phyloP scores from a whole-genome alignment of 2,329 filamentous ascomycete species.

The Neofusicoccum cordaticola region DNA sequence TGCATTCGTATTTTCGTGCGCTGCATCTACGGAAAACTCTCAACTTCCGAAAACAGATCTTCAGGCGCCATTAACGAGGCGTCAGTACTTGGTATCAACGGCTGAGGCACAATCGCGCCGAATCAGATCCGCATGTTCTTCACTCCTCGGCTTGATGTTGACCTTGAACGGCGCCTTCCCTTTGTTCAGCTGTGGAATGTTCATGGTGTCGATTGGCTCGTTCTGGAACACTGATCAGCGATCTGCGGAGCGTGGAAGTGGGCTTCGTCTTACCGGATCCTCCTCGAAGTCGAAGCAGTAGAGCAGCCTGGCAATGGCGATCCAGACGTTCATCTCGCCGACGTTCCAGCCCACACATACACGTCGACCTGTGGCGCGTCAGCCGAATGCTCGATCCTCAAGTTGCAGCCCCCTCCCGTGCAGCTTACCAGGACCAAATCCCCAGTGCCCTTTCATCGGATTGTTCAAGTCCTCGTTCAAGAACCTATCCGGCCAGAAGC shows the following conservation, averaged over 20 bases:
- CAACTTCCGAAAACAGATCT: too few species aligned
- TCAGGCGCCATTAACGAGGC: neutral
- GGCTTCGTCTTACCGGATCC: neutral
- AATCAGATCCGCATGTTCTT: neutral
- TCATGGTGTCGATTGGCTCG: conserved; percentile 23
- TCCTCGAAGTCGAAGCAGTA: conserved; percentile 25
- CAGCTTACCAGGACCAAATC: conserved; percentile 24
- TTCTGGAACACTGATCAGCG: neutral
- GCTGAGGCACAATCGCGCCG: neutral
- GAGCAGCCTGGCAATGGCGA: conserved; percentile 23
- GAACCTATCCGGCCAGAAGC: conserved; percentile 27
- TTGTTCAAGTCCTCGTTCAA: conserved; percentile 25
- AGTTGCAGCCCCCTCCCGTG: neutral
- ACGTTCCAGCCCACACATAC: conserved; percentile 24
- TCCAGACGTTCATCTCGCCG: conserved; percentile 25
- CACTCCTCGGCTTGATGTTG: neutral
- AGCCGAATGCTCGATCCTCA: neutral
- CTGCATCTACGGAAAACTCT: too few species aligned
- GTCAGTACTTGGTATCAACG: neutral
- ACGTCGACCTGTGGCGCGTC: conserved; percentile 14
- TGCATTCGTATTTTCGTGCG: too few species aligned
- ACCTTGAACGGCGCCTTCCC: neutral
- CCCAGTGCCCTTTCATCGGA: conserved; percentile 29
- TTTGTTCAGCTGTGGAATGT: conserved; percentile 17
- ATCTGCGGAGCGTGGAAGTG: too few species aligned